phyloP scores from a whole-genome alignment of 345 rosid genomes.

The Clausena lansium region DNA sequence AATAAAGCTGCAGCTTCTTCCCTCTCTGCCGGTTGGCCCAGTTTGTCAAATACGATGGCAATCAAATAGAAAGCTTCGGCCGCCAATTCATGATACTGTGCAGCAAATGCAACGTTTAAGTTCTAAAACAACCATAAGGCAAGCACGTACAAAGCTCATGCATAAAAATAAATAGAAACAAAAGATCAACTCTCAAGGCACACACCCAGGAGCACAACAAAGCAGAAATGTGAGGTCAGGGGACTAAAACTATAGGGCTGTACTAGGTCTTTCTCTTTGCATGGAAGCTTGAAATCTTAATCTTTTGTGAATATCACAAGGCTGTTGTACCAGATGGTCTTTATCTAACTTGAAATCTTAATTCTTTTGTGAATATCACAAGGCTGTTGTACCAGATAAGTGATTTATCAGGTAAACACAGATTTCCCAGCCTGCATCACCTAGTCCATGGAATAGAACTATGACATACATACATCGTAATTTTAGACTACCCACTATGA shows the following conservation, averaged over 20 bases:
- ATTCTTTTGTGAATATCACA: too few species aligned
- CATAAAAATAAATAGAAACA: not conserved
- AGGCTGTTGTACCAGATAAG: not conserved
- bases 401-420: not conserved
- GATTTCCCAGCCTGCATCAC: too few species aligned
- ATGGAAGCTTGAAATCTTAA: too few species aligned
- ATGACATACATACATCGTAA: not conserved
- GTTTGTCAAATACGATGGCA: constrained; percentile 64
- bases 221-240: not conserved
- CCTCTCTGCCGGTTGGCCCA: constrained; percentile 57
- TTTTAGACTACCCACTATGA: not conserved
- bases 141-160: not conserved
- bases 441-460: not conserved
- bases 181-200: not conserved
- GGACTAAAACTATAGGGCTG: not conserved
- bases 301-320: too few species aligned
- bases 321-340: too few species aligned
- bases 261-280: not conserved
- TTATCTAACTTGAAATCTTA: too few species aligned
- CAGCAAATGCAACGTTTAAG: constrained; percentile 12
- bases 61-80: constrained; percentile 78
- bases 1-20: constrained; percentile 81
- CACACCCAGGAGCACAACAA: not conserved
- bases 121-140: not conserved
- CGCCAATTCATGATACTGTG: constrained; percentile 86